Percentiles rank a stretch among this genome's conserved stretches.
phyloP scores from a whole-genome alignment of 2,329 filamentous ascomycete genomes.

The Aspergillus tubingensis region DNA sequence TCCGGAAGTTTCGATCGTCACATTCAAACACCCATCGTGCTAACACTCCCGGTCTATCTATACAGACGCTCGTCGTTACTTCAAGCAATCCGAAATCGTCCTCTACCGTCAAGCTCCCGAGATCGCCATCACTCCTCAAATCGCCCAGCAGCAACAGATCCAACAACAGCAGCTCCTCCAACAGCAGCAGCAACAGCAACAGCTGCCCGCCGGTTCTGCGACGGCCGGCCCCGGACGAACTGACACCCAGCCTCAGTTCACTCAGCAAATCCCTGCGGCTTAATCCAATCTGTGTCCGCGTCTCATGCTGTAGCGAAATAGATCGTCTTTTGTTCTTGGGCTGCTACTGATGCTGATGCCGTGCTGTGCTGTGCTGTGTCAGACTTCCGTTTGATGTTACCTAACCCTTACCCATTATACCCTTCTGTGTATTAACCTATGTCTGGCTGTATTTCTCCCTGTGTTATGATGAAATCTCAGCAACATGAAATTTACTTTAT shows the following conservation, averaged over 20 bases:
- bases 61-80: constrained; percentile 89
- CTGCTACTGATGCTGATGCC: not conserved
- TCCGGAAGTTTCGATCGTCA: constrained; percentile 4
- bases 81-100: constrained; percentile 98
- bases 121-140: constrained; percentile 43
- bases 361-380: not conserved
- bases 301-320: not conserved
- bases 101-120: constrained; percentile 76
- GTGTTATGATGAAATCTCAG: not conserved
- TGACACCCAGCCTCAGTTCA: constrained; percentile 16
- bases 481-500: not conserved
- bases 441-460: constrained; percentile 9
- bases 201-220: constrained; percentile 39
- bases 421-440: constrained; percentile 7
- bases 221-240: constrained; percentile 36
- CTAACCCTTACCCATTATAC: constrained; percentile 12
- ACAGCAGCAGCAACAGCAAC: constrained; percentile 37
- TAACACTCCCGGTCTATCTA: not conserved
- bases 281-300: constrained; percentile 11
- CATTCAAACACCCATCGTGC: not conserved
- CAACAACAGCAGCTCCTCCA: constrained; percentile 41
- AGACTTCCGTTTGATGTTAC: constrained; percentile 11
- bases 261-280: constrained; percentile 28
- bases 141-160: constrained; percentile 43
- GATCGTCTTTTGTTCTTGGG: not conserved